Base-by-base conservation (phyloP, 768 basidiomycete genomes). In the Tricholoma saponaceum region DNA sequence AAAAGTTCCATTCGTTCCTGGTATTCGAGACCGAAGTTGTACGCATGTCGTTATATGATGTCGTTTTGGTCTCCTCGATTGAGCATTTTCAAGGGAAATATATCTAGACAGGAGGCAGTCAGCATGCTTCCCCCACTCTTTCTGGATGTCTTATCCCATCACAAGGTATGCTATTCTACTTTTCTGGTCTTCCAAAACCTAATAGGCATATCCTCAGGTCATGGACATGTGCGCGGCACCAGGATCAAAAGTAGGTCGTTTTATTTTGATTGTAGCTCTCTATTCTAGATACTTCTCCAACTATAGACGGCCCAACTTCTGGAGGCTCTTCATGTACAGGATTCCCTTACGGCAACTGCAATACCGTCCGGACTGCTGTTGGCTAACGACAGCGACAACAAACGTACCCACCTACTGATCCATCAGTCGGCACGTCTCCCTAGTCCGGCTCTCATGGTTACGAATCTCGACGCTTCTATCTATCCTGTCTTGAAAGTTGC, bases 161-260 rank as follows among this genome's bases (percentile, higher is more conserved):
- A 98, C 69, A 79, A 76, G 65, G 90, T 86, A 66, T 52, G 79
- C 73, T 56, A 37, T 35, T 10, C 26, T n/a, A 16, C 39, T 7
- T 50, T 53, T 30, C 8, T 51, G 6, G 33, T 28, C 58, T 52
- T 32, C 44, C 33, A 56, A 8, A 20, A 1, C 20, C 25, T 14
- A 28, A 44, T 51, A 44, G 12, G 55, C n/a, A 39, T 12, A 51
- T 56, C 55, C 50, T 16, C 56, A 90, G 85, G 89, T 92, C 18
- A 85, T 98, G 65, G 97, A 99, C 70, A 94, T 96, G 92, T 99
- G 97, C 68, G 97, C 97, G 16, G 96, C 97, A 1, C 97, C 97
- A 0, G 97, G 97, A 5, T 97, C 95, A 22, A 99, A 99, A 78
- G 92, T 90, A 62, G 30, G 67, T 58, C 25, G 28, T 22, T n/a